These are phyloP conservation scores for Fistulifera pelliculosa DNA, from an alignment of 108 stramenopile species.

Conservation along the genomic window DNA sequence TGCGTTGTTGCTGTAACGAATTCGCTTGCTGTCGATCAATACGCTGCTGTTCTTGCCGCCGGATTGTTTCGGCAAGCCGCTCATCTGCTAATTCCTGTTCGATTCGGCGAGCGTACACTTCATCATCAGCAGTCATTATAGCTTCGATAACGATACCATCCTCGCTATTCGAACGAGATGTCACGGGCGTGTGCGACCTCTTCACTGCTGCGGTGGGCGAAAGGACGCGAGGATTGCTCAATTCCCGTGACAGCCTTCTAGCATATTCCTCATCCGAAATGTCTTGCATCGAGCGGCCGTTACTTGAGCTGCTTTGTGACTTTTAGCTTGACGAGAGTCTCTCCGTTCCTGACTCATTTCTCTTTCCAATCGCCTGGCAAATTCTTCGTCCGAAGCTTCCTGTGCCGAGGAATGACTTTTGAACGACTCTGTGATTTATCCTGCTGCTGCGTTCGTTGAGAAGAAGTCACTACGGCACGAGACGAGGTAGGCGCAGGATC, in stretches of 20 bases:
- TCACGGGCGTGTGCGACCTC: not conserved
- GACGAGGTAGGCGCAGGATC: no score
- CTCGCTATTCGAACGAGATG: constrained; percentile 2
- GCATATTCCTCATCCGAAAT: constrained; percentile 3
- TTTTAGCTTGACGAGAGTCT: not conserved
- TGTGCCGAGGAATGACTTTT: not conserved
- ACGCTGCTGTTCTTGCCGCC: constrained; percentile 1
- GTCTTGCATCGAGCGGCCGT: not conserved
- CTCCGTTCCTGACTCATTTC: not conserved
- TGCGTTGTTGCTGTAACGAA: not conserved
- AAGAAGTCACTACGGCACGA: no score
- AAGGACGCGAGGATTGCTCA: not conserved
- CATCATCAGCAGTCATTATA: not conserved
- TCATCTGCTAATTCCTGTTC: constrained; percentile 11
- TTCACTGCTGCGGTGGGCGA: not conserved
- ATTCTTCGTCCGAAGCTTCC: not conserved
- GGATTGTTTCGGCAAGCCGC: not conserved
- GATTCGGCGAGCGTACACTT: constrained; percentile 1
- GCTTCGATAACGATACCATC: not conserved
- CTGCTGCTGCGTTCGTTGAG: not conserved
- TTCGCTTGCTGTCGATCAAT: not conserved
- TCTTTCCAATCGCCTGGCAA: not conserved
- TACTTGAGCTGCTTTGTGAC: not conserved
- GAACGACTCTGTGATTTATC: not conserved
- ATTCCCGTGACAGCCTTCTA: not conserved